A percentile compares a stretch with the other conserved stretches of the same genome.
Evolutionary conservation across 768 basidiomycete genomes (phyloP).

Genomic region (Lanmaoa pseudosensibilis): DNA sequence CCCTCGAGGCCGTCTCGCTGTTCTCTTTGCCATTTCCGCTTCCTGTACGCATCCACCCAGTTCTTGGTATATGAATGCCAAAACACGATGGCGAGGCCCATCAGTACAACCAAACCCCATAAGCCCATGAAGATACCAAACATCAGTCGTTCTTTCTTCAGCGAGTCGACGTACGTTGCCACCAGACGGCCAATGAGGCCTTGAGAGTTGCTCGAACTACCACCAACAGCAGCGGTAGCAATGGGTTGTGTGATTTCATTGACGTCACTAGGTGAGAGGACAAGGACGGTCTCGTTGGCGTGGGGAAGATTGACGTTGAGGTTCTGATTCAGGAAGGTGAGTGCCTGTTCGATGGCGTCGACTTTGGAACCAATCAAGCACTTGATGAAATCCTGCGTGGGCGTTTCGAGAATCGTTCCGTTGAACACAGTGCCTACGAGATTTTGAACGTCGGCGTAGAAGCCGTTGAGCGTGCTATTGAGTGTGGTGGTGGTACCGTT

Average conservation of each 20-base stretch:
- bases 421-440: slow-evolving; percentile 80
- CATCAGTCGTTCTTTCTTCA: slow-evolving; percentile 82
- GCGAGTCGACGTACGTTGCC: slow-evolving; percentile 63
- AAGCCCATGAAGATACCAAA: slow-evolving; percentile 80
- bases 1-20: slow-evolving; percentile 51
- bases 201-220: slow-evolving; percentile 46
- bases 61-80: slow-evolving; percentile 67
- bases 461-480: slow-evolving; percentile 81
- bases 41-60: slow-evolving; percentile 47
- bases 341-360: slow-evolving; percentile 76
- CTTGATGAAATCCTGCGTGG: slow-evolving; percentile 82
- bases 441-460: slow-evolving; percentile 84
- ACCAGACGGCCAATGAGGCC: slow-evolving; percentile 76
- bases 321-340: slow-evolving; percentile 91
- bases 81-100: slow-evolving; percentile 67
- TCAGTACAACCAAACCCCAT: slow-evolving; percentile 81
- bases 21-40: slow-evolving; percentile 50
- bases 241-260: slow-evolving; percentile 79
- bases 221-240: slow-evolving; percentile 76
- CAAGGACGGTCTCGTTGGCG: slow-evolving; percentile 71
- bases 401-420: slow-evolving; percentile 76
- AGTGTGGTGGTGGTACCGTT: slow-evolving; percentile 85
- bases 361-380: slow-evolving; percentile 95
- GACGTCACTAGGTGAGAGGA: slow-evolving; percentile 70
- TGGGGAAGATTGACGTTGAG: slow-evolving; percentile 77